Percentiles rank a stretch among this genome's conserved stretches.
phyloP scores from a whole-genome alignment of 345 rosid species.

The Adansonia digitata region DNA sequence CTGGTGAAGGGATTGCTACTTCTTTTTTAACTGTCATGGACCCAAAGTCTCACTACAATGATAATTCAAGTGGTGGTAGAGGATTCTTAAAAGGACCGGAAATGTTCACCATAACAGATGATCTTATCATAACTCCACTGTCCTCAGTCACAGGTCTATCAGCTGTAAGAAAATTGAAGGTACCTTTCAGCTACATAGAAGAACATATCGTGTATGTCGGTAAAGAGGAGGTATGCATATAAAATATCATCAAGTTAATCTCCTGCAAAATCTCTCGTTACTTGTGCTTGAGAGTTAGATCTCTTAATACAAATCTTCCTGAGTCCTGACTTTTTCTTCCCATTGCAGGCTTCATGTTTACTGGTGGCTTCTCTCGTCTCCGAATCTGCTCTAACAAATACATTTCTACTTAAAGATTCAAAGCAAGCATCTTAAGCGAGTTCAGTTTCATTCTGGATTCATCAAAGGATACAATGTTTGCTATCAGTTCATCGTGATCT shows the following conservation, averaged over 20 bases:
- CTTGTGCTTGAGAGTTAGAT: no score
- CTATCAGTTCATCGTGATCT: background rate
- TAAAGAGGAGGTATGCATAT: slow-evolving; percentile 17
- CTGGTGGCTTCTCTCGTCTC: slow-evolving; percentile 4
- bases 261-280: no score
- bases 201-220: slow-evolving; percentile 12
- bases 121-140: slow-evolving; percentile 16
- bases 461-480: background rate
- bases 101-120: slow-evolving; percentile 19
- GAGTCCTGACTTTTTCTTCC: no score
- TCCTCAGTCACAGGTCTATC: slow-evolving; percentile 12
- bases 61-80: background rate
- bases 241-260: background rate
- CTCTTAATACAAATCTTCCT: no score
- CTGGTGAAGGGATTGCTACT: background rate
- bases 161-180: slow-evolving; percentile 5
- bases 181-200: slow-evolving; percentile 13
- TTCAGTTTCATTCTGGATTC: background rate
- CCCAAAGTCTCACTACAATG: slow-evolving; percentile 1
- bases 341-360: background rate
- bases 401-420: background rate
- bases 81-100: slow-evolving; percentile 14
- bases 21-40: slow-evolving; percentile 1
- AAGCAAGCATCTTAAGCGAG: background rate
- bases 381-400: slow-evolving; percentile 12